Conservation (phyloP, 805 yeast species). For the Diddensiella caesifluorescens region DNA sequence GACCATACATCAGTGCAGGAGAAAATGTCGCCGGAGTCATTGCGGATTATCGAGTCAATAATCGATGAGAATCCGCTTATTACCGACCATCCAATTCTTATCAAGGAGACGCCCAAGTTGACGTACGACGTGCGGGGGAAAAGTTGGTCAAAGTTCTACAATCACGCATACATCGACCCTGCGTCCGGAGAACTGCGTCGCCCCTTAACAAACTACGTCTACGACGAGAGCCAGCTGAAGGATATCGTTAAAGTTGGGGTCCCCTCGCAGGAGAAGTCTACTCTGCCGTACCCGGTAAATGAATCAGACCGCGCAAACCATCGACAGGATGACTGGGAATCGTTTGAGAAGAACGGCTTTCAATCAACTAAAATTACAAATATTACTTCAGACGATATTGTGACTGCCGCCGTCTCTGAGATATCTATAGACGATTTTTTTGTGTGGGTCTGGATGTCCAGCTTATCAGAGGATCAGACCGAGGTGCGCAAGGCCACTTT, state of each 20-base stretch:
- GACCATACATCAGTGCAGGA: slow-evolving; percentile 45
- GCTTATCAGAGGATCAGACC: slow-evolving; percentile 70
- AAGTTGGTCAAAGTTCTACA: slow-evolving; percentile 28
- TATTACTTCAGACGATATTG: slow-evolving; percentile 22
- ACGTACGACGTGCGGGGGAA: slow-evolving; percentile 24
- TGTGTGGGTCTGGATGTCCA: slow-evolving; percentile 87
- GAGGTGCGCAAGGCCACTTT: slow-evolving; percentile 57
- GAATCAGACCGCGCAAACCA: not conserved
- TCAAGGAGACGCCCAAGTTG: slow-evolving; percentile 20
- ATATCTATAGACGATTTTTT: slow-evolving; percentile 80
- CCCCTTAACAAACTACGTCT: slow-evolving; percentile 29
- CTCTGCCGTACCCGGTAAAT: slow-evolving; percentile 32
- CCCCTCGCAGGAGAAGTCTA: slow-evolving; percentile 26
- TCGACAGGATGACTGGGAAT: slow-evolving; percentile 14
- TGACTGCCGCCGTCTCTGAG: slow-evolving; percentile 46
- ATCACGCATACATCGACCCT: slow-evolving; percentile 27
- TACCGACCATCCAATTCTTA: slow-evolving; percentile 22
- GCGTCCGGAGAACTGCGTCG: slow-evolving; percentile 26
- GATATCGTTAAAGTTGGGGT: slow-evolving; percentile 27
- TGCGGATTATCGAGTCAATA: slow-evolving; percentile 45
- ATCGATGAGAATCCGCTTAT: slow-evolving; percentile 26
- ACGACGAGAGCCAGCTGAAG: slow-evolving; percentile 24
- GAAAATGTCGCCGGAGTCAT: slow-evolving; percentile 69
- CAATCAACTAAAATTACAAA: slow-evolving; percentile 7
- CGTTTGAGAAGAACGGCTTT: slow-evolving; percentile 13